These are phyloP conservation scores for Nicotiana obtusifolia DNA, from an alignment of 257 asterid species.

Conservation along the genomic window DNA sequence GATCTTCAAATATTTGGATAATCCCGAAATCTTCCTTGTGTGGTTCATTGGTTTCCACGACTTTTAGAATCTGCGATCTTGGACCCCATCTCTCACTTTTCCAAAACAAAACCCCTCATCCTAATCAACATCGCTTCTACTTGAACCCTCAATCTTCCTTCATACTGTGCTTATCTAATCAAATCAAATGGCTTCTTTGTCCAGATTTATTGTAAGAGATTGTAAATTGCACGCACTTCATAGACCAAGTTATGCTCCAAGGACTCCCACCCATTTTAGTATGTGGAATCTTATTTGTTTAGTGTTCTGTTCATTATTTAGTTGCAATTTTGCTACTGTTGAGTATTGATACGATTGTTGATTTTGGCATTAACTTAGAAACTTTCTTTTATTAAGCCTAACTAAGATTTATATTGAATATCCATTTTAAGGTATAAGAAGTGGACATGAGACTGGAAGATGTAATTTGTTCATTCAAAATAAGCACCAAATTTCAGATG, in stretches of 20 bases:
- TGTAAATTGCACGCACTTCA: slow-evolving; percentile 21
- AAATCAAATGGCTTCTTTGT: slow-evolving; percentile 30
- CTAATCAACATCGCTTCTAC: background rate
- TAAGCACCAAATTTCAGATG: slow-evolving; percentile 11
- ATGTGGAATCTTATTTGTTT: background rate
- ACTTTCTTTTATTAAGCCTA: background rate
- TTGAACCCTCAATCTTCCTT: background rate
- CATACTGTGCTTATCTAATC: background rate
- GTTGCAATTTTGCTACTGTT: background rate
- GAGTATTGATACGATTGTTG: background rate
- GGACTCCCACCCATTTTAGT: slow-evolving; percentile 20
- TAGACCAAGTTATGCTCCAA: slow-evolving; percentile 15
- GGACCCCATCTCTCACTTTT: background rate
- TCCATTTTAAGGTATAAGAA: slow-evolving; percentile 23
- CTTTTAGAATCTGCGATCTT: background rate
- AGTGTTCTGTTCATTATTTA: background rate
- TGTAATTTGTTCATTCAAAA: slow-evolving; percentile 18
- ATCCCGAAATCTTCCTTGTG: background rate
- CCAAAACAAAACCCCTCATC: background rate
- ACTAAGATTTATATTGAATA: background rate
- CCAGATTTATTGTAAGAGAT: slow-evolving; percentile 30
- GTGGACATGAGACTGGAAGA: slow-evolving; percentile 10
- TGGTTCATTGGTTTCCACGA: slow-evolving; percentile 31
- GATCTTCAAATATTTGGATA: background rate
- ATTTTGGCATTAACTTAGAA: background rate